Base-by-base conservation (phyloP, 345 rosid species). In the Limnanthes douglasii region DNA sequence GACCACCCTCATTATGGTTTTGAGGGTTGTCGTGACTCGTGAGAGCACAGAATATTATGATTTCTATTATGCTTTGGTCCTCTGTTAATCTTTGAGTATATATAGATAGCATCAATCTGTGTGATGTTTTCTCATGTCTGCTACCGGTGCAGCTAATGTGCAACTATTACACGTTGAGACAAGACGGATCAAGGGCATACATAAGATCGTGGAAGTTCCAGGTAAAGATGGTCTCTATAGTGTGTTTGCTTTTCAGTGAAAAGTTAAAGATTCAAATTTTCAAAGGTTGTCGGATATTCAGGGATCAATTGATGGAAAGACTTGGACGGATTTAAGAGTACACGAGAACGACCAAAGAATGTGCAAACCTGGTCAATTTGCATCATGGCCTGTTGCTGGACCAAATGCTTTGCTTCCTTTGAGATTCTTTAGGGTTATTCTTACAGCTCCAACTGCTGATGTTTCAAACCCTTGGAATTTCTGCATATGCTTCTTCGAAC, bases 401-500 rank as follows among this genome's bases (percentile, higher is more conserved):
- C 64, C 79, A 1, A 72, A 66, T 25, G 72, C 94, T 0, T 66
- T 88, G 37, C 94, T 72, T 26, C 86, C 94, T 1, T 79, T 76
- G 34, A 64, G 84, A 49, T 76, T 59, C 65, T 85, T 90, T 56
- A 72, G 86, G 53, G 72, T 75, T 37, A 45, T 75, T 16, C 59
- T 73, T 20, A 75, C 75, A 3, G 93, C 78, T 31, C 86, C 74
- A 7, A 85, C 94, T 0, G 38, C 76, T 0, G 96, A 78, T 45
- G 53, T 59, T 17, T 56, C 94, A 1, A 73, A 75, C 37, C 80
- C 74, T 1, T 78, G 81, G 93, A 85, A 61, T 56, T 60, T 84
- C 45, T 72, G 83, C 74, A 72, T 90, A 39, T 85, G 98, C 71
- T 78, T 66, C 70, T 40, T 84, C 57, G 96, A 84, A 62, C 78